Conservation (phyloP, 1,284 basidiomycete genomes). For the Somion occarium region DNA sequence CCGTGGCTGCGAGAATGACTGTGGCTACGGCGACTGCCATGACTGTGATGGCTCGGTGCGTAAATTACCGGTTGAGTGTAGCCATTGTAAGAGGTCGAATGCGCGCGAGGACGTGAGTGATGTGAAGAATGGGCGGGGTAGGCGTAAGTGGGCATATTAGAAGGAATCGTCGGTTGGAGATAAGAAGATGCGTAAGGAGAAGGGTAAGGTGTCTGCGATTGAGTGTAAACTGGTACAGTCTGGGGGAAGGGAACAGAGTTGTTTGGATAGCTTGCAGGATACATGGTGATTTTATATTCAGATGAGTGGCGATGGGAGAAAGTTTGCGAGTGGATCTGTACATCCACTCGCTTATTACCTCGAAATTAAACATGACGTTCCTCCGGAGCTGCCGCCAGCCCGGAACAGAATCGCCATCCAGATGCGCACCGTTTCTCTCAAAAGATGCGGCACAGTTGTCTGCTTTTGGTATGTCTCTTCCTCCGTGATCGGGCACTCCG, state of each 20-base stretch:
- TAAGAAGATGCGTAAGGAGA: too few relatives aligned
- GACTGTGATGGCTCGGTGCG: background rate
- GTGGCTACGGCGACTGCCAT: background rate
- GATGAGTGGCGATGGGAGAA: background rate
- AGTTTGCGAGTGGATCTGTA: background rate
- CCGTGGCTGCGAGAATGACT: background rate
- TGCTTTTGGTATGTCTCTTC: too few relatives aligned
- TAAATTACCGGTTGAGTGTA: background rate
- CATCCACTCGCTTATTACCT: too few relatives aligned
- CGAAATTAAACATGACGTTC: too few relatives aligned
- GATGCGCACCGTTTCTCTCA: too few relatives aligned
- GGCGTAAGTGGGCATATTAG: conserved; percentile 19
- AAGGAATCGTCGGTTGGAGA: conserved; percentile 2
- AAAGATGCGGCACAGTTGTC: too few relatives aligned
- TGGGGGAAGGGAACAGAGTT: background rate
- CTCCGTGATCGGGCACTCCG: too few relatives aligned
- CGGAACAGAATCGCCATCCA: too few relatives aligned
- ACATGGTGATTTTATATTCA: background rate
- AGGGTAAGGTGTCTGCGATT: background rate
- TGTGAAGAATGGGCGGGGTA: background rate
- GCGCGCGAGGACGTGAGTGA: background rate
- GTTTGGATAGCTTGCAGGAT: background rate
- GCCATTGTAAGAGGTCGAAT: background rate
- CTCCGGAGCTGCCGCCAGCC: too few relatives aligned
- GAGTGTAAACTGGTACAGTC: background rate